Evolutionary conservation across 2,329 filamentous ascomycete species (phyloP), one percentile per base, ranked within the genome.

Genomic region (Phyllosticta ampelicida): DNA sequence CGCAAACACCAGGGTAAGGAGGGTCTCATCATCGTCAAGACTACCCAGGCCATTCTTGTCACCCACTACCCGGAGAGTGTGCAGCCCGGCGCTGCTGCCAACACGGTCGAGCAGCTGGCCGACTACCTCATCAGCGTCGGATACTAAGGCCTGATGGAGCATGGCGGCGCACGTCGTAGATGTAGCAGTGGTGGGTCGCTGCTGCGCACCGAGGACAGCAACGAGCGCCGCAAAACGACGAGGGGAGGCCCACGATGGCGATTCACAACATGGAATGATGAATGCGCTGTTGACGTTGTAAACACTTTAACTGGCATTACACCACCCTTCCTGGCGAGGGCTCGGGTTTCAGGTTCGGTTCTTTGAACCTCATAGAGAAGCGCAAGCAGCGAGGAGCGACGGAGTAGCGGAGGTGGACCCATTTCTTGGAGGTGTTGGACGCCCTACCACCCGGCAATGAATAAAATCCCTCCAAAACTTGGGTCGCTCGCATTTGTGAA

Each of bases 41-140:
- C 92, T 68, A 86, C 81, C 69, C 86, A 95, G 76, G 89, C 90
- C 65, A 85, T 97, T 72, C 83, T 99, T 71, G 77, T 99, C 71
- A 87, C 84, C 65, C 90, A 96, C 79, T 90, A 97, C 80, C 80
- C 79, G 65, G 89, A 95, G 73, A 72, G 73, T 62, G 77, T 85
- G 65, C 80, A 87, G 72, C 88, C 87, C 55, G 85, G 89, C 70
- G 86, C 86, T 72, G 85, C 89, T 62, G 85, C 85, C 67, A 82
- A 82, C 71, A 89, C 87, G 54, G 87, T 95, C 65, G 88, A 92
- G 78, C 80, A 84, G 67, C 81, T 99, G 62, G 90, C 83, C 68
- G 89, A 95, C 74, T 96, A 97, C 79, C 83, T 96, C 63, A 85
- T 89, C 72, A 81, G 83, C 67, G 78, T 82, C 63, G 83, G 84